Evolutionary conservation across 2,329 filamentous ascomycete genomes (phyloP), one percentile per base, ranked within the genome.

Genomic region (Penicillium sp.): DNA sequence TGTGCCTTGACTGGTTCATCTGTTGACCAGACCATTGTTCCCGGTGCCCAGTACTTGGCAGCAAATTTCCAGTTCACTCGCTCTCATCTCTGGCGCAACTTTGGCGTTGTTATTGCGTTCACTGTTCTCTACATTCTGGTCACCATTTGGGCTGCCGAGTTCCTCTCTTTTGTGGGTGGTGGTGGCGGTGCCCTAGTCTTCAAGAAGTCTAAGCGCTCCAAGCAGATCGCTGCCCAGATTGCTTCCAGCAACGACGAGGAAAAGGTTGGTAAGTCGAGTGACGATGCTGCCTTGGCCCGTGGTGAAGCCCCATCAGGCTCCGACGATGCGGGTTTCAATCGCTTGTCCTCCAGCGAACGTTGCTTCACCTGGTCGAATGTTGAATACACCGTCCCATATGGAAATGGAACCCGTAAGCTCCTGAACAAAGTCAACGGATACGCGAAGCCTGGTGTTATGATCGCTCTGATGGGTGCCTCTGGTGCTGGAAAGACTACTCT

Each of bases 401-500:
- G 85, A 41, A 85, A 85, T 44, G 80, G 81, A 53, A 76, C 84
- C 49, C 80, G 83, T 35, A 82, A 85, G 68, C 77, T 90, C 1
- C 76, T 90, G 46, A 87, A 89, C 65, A 80, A 85, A 5, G 84
- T 94, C 56, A 87, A 81, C 54, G 90, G 90, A 1, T 93, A 89
- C 62, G 89, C 86, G 1, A 92, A 91, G 66, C 90, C 90, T 1
- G 90, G 90, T 18, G 75, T 88, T 18, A 86, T 95, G 82, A 85
- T 90, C 42, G 90, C 90, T 0, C 77, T 95, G 1, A 90, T 94
- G 80, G 91, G 91, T 51, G 89, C 88, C 1, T 90, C 85, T 4
- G 89, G 89, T 42, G 90, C 91, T 8, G 91, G 90, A 12, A 95
- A 95, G 75, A 92, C 89, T 0, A 94, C 90, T 0, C 77, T 95